Evolutionary conservation across 139 green algal genomes (phyloP), one percentile per base, ranked within the genome.

Genomic region (Pseudopediastrum boryanum): DNA sequence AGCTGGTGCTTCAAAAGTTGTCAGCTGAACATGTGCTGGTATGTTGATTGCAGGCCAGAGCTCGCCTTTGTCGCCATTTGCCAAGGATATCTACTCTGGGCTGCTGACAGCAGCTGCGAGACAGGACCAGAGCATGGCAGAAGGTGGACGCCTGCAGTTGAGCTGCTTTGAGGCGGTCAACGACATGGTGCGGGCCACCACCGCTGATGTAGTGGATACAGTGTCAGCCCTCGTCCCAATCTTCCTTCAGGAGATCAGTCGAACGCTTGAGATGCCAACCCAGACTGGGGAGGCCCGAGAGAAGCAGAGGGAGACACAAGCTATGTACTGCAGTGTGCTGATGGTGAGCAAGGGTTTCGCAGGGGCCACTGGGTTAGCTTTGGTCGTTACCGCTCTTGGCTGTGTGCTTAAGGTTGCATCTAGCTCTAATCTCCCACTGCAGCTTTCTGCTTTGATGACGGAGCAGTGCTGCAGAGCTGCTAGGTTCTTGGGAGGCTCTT

Each of bases 101-200:
- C 85, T 99, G 59, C 86, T 98, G 7, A 52, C 82, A 23, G 78
- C 76, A n/a, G 79, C 83, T 6, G 70, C 86, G 79, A 38, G 76
- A 13, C 54, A 80, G 39, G 85, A 74, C 63, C 81, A 39, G 77
- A 64, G 36, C 67, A 27, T 51, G 29, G 31, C 42, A 21, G 54
- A 70, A 31, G 66, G 29, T 56, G 77, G n/a, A 6, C 41, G 81
- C 46, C 84, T 96, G 81, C 90, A 96, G 77, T 85, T 92, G 39
- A 84, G 91, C 42, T 92, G 93, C 0, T 99, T 96, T 82, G 96
- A 99, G 87, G 92, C 94, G 9, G 93, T 99, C 77, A 99, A 99
- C 77, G 95, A 98, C 77, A 86, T 98, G 44, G 92, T 99, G 74
- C 84, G 90, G 9, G 71, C 85, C 44, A 87, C 90, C 0, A 87